Conservation (phyloP, 352 stramenopile genomes). For the Phytopythium helicoides region DNA sequence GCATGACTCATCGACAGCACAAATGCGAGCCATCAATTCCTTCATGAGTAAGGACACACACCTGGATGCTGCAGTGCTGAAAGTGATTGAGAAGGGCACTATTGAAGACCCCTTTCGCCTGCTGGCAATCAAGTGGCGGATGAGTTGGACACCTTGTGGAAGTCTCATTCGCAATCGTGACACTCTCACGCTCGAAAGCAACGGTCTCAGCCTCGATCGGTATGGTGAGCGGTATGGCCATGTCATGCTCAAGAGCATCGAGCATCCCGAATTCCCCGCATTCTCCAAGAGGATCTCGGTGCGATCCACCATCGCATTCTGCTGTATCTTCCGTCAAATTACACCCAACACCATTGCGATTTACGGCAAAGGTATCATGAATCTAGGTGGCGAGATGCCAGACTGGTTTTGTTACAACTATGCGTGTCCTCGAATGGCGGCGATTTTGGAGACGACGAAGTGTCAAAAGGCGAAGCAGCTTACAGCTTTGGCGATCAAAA, state of each 20-base stretch:
- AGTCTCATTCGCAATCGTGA: constrained; percentile 20
- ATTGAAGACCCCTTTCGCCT: constrained; percentile 28
- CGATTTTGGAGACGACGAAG: constrained; percentile 13
- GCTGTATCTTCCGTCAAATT: constrained; percentile 19
- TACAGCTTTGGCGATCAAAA: constrained; percentile 7
- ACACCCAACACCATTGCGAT: constrained; percentile 11
- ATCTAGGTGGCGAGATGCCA: constrained; percentile 6
- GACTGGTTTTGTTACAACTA: constrained; percentile 11
- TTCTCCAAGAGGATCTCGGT: constrained; percentile 13
- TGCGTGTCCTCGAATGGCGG: constrained; percentile 6
- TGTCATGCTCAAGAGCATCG: constrained; percentile 26
- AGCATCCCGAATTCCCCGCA: constrained; percentile 22
- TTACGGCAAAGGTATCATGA: constrained; percentile 17
- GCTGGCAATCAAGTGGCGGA: constrained; percentile 35
- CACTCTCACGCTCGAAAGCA: constrained; percentile 28
- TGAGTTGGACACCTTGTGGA: constrained; percentile 15
- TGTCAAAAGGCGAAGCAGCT: constrained; percentile 11
- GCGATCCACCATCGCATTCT: constrained; percentile 18
- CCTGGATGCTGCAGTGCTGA: constrained; percentile 22
- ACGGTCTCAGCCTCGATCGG: constrained; percentile 14
- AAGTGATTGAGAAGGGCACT: constrained; percentile 17
- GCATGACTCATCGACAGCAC: constrained; percentile 11
- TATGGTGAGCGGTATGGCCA: constrained; percentile 27
- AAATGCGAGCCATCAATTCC: constrained; percentile 16
- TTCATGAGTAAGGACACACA: constrained; percentile 17